A percentile compares a stretch with the other conserved stretches of the same genome.
Evolutionary conservation across 2,329 filamentous ascomycete genomes (phyloP).

Genomic region (Endothia cerciana): DNA sequence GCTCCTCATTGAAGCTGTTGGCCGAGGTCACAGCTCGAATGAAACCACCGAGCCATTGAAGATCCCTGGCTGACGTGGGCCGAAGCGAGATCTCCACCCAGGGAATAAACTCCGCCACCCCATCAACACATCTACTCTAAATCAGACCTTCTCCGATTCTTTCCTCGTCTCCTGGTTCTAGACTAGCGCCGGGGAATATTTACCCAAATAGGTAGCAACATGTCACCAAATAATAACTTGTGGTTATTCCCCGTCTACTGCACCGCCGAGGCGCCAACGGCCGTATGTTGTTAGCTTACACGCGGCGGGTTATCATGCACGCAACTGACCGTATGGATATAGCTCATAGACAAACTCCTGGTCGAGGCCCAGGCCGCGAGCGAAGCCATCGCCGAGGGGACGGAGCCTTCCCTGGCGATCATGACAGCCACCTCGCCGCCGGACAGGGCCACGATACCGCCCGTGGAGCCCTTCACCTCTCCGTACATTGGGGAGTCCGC

Average conservation of each 20-base stretch:
- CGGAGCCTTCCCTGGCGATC: neutral
- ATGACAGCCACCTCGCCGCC: neutral
- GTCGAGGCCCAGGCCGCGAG: neutral
- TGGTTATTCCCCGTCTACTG: neutral
- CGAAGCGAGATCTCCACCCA: neutral
- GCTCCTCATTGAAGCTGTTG: neutral
- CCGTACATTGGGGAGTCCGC: neutral
- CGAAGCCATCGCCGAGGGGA: neutral
- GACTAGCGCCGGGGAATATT: too few relatives aligned
- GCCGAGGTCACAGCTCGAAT: too few relatives aligned
- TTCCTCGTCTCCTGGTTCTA: neutral
- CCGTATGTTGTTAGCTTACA: neutral
- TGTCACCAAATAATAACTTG: neutral
- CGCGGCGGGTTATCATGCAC: neutral
- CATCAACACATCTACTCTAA: neutral
- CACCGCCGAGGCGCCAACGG: neutral
- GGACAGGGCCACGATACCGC: neutral
- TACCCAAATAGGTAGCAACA: neutral
- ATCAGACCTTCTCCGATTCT: neutral
- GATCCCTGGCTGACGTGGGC: neutral
- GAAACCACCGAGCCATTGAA: too few relatives aligned
- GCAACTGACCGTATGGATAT: neutral
- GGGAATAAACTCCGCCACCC: neutral
- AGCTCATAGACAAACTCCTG: neutral
- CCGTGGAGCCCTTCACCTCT: neutral